Conservation (phyloP, 495 filamentous ascomycete genomes). For the Thozetella sp. region DNA sequence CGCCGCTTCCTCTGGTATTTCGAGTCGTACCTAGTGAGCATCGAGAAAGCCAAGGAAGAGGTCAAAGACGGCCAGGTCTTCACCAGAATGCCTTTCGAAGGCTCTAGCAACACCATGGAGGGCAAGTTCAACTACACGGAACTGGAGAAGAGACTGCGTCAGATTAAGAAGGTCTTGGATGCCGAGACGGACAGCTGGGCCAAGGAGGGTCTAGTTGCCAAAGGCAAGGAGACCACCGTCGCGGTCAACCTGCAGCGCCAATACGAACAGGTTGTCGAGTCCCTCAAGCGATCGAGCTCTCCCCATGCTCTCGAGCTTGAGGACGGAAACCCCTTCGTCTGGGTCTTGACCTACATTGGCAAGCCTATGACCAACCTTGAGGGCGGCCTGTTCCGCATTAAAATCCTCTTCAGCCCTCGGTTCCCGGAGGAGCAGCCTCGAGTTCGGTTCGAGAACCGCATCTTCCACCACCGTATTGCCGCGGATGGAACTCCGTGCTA, state of each 20-base stretch:
- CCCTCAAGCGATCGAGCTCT: slow-evolving; percentile 66
- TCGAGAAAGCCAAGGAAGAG: slow-evolving; percentile 62
- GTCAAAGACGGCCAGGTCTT: slow-evolving; percentile 65
- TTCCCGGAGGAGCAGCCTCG: slow-evolving; percentile 94
- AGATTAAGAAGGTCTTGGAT: slow-evolving; percentile 68
- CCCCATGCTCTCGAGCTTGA: slow-evolving; percentile 75
- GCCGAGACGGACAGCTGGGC: slow-evolving; percentile 75
- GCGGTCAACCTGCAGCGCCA: slow-evolving; percentile 82
- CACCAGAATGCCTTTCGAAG: slow-evolving; percentile 83
- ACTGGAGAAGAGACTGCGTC: slow-evolving; percentile 66
- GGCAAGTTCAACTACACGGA: slow-evolving; percentile 84
- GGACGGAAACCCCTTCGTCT: slow-evolving; percentile 70
- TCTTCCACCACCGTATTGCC: slow-evolving; percentile 91
- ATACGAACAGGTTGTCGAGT: slow-evolving; percentile 79
- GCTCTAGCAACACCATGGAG: slow-evolving; percentile 76
- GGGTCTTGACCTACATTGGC: slow-evolving; percentile 79
- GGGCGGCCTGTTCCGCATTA: slow-evolving; percentile 85
- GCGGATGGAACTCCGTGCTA: slow-evolving; percentile 82
- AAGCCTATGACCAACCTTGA: slow-evolving; percentile 92
- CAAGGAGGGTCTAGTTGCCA: slow-evolving; percentile 61
- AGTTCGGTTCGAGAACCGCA: slow-evolving; percentile 73
- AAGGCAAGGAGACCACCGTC: slow-evolving; percentile 69
- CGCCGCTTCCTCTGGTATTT: slow-evolving; percentile 96
- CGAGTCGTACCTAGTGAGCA: slow-evolving; percentile 75
- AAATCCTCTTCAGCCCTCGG: slow-evolving; percentile 78